These are phyloP conservation scores for Huiozyma sinensis DNA, from an alignment of 805 yeast species.

Conservation along the genomic window DNA sequence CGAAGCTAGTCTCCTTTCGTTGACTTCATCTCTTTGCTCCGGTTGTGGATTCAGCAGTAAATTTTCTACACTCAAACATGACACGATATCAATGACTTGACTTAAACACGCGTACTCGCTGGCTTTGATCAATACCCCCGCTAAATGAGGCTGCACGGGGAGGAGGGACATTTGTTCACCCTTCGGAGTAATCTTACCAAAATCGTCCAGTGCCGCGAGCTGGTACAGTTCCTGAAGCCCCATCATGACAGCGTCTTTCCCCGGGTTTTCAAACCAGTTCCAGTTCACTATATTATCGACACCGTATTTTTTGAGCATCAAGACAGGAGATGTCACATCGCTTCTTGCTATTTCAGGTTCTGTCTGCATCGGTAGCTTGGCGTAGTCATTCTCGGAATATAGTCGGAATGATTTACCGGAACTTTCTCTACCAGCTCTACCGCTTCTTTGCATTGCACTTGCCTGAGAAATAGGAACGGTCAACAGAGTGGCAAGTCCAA, in stretches of 20 bases:
- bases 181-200: conserved; percentile 63
- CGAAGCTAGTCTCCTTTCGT: conserved; percentile 56
- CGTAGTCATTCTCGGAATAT: conserved; percentile 64
- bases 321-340: conserved; percentile 73
- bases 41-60: conserved; percentile 68
- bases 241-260: conserved; percentile 58
- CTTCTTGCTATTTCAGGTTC: conserved; percentile 89
- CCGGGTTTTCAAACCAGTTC: conserved; percentile 91
- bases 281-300: conserved; percentile 76
- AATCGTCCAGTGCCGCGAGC: conserved; percentile 66
- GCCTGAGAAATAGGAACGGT: conserved; percentile 92
- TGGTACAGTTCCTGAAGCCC: conserved; percentile 73
- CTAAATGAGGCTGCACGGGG: conserved; percentile 87
- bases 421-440: conserved; percentile 98
- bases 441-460: conserved; percentile 88
- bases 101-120: conserved; percentile 41
- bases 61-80: conserved; percentile 90
- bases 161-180: conserved; percentile 83
- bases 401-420: conserved; percentile 83
- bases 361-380: conserved; percentile 59
- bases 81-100: conserved; percentile 76
- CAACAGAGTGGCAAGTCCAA: conserved; percentile 84
- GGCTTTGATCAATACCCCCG: conserved; percentile 74
- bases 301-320: conserved; percentile 74
- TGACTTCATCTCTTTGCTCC: conserved; percentile 75